Conservation (phyloP, 495 filamentous ascomycete species). For the Amniculicola lignicola region DNA sequence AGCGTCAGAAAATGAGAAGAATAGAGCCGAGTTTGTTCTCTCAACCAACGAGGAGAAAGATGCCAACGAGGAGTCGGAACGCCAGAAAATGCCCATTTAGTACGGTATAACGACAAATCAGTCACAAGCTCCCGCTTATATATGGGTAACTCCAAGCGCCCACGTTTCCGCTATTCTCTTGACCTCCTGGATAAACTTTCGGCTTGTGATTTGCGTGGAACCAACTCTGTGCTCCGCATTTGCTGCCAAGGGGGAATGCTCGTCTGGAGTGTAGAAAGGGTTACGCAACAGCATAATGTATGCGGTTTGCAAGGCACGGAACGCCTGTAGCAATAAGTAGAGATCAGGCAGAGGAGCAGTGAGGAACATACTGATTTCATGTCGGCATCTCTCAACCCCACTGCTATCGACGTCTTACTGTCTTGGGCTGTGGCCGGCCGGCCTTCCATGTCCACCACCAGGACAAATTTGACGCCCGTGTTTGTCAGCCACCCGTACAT, state of each 20-base stretch:
- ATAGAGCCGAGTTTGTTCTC: too few species aligned
- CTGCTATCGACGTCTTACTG: constrained; percentile 42
- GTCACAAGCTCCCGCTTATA: too few species aligned
- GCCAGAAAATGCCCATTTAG: too few species aligned
- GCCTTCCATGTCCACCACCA: constrained; percentile 83
- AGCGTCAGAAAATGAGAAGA: too few species aligned
- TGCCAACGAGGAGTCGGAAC: too few species aligned
- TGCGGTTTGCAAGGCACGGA: constrained; percentile 83
- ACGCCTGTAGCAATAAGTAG: constrained; percentile 55
- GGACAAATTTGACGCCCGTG: constrained; percentile 84
- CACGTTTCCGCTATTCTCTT: constrained; percentile 74
- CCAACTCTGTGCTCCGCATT: constrained; percentile 43
- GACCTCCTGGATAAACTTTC: constrained; percentile 77
- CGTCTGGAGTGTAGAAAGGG: constrained; percentile 90
- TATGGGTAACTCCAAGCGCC: constrained; percentile 51
- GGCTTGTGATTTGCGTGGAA: constrained; percentile 72
- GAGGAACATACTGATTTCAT: constrained; percentile 64
- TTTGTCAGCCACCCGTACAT: constrained; percentile 97
- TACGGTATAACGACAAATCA: too few species aligned
- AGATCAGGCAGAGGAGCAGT: neutral
- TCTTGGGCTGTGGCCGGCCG: constrained; percentile 38
- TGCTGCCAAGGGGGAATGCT: constrained; percentile 57
- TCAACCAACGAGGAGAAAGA: too few species aligned
- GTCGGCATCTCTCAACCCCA: constrained; percentile 74
- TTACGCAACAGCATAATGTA: constrained; percentile 89